Evolutionary conservation across 1,284 basidiomycete genomes (phyloP).

Genomic region (Apiotrichum brassicae): DNA sequence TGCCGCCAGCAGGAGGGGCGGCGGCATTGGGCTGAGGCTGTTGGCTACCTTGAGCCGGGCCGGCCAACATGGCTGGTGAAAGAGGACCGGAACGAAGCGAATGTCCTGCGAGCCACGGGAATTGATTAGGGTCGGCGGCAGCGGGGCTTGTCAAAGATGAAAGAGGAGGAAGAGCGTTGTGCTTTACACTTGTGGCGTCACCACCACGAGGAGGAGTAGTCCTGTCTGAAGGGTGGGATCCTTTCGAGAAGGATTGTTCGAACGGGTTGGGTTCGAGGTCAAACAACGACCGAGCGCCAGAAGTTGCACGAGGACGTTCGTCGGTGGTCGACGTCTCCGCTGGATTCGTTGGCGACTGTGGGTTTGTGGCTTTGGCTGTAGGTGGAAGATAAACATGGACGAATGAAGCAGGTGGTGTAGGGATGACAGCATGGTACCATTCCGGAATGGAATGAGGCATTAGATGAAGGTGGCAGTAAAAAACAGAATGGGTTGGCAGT

Average conservation of each 20-base stretch:
- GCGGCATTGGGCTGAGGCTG: conserved; percentile 4
- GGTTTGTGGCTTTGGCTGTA: conserved; percentile 5
- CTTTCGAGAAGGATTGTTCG: conserved; percentile 79
- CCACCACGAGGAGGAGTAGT: conserved; percentile 48
- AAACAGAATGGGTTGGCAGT: no score
- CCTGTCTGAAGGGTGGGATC: conserved; percentile 49
- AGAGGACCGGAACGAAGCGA: conserved; percentile 85
- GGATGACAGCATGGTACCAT: conserved; percentile 1
- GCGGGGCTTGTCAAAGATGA: conserved; percentile 75
- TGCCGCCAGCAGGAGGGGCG: neutral
- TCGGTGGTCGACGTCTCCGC: conserved; percentile 2
- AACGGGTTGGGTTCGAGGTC: conserved; percentile 89
- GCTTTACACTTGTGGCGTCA: conserved; percentile 41
- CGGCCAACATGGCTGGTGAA: conserved; percentile 90
- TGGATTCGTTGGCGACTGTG: neutral
- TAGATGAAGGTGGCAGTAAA: neutral
- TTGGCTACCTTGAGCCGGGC: conserved; percentile 50
- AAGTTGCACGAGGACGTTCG: conserved; percentile 3
- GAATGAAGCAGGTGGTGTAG: neutral
- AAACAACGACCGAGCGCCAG: conserved; percentile 35
- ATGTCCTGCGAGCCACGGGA: conserved; percentile 59
- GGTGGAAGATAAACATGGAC: neutral
- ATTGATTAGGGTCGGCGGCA: conserved; percentile 57
- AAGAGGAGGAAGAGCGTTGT: conserved; percentile 69
- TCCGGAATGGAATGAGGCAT: neutral